Percentiles rank a stretch among this genome's conserved stretches.
Evolutionary conservation across 495 filamentous ascomycete genomes (phyloP).

Genomic region (Penicillium chermesinum): DNA sequence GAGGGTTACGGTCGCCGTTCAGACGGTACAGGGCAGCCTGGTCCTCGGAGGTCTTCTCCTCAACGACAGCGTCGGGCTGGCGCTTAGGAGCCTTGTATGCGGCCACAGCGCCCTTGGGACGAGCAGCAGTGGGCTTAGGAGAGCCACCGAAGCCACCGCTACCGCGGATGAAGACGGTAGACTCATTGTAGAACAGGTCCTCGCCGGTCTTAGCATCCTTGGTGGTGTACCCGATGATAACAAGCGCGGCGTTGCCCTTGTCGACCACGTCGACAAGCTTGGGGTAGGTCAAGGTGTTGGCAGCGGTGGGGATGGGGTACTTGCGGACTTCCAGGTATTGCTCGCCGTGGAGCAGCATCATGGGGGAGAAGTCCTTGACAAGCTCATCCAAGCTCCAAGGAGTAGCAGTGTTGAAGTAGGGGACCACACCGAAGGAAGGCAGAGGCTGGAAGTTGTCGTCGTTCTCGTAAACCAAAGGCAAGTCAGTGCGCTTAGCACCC

Average conservation of each 20-base stretch:
- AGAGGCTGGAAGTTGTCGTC: slow-evolving; percentile 85
- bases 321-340: slow-evolving; percentile 96
- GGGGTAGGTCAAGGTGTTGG: slow-evolving; percentile 71
- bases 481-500: slow-evolving; percentile 88
- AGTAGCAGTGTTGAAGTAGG: slow-evolving; percentile 76
- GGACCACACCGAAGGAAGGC: slow-evolving; percentile 92
- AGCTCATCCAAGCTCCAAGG: slow-evolving; percentile 80
- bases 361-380: slow-evolving; percentile 91
- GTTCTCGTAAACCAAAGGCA: slow-evolving; percentile 85
- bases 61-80: slow-evolving; percentile 71
- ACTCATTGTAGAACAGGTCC: slow-evolving; percentile 95
- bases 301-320: slow-evolving; percentile 88
- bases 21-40: slow-evolving; percentile 95
- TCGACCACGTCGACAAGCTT: slow-evolving; percentile 92
- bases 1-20: slow-evolving; percentile 86
- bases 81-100: slow-evolving; percentile 75
- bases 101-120: slow-evolving; percentile 70
- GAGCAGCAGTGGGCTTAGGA: slow-evolving; percentile 61
- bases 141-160: slow-evolving; percentile 88
- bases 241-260: slow-evolving; percentile 86
- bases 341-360: slow-evolving; percentile 99
- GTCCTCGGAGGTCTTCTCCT: slow-evolving; percentile 87
- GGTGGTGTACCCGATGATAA: slow-evolving; percentile 74
- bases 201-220: slow-evolving; percentile 74
- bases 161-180: slow-evolving; percentile 84